phyloP scores from a whole-genome alignment of 2,329 filamentous ascomycete species.

The Calonectria pseudoturangicola region DNA sequence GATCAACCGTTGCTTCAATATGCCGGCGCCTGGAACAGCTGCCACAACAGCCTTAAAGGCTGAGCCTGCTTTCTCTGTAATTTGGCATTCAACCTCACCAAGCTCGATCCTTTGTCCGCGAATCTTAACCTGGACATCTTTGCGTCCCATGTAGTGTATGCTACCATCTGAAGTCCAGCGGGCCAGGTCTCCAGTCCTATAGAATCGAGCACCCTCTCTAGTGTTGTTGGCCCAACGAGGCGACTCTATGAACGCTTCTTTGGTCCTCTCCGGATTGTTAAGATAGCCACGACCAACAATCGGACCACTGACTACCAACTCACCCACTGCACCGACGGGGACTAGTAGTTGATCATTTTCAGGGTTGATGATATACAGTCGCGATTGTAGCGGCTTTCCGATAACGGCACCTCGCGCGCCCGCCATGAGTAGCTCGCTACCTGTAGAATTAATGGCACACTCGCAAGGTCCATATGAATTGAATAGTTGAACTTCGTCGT shows the following conservation, averaged over 20 bases:
- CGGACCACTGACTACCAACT: neutral
- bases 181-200: neutral
- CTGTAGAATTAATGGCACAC: conserved; percentile 2
- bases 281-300: neutral
- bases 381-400: neutral
- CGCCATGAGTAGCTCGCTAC: neutral
- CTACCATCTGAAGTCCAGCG: conserved; percentile 7
- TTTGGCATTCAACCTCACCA: neutral
- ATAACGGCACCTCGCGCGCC: neutral
- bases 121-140: conserved; percentile 12
- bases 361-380: neutral
- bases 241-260: neutral
- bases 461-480: conserved; percentile 16
- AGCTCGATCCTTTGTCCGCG: conserved; percentile 9
- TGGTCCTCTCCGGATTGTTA: neutral
- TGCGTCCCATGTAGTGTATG: conserved; percentile 1
- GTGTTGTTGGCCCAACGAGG: neutral
- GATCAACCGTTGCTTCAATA: conserved; percentile 1
- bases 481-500: neutral
- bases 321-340: conserved; percentile 2
- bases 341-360: conserved; percentile 4
- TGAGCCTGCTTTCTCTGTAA: neutral
- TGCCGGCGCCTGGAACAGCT: neutral
- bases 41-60: neutral
- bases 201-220: neutral